These are phyloP conservation scores for Pseudofabraea citricarpa DNA, from an alignment of 2,329 filamentous ascomycete species.

Conservation along the genomic window DNA sequence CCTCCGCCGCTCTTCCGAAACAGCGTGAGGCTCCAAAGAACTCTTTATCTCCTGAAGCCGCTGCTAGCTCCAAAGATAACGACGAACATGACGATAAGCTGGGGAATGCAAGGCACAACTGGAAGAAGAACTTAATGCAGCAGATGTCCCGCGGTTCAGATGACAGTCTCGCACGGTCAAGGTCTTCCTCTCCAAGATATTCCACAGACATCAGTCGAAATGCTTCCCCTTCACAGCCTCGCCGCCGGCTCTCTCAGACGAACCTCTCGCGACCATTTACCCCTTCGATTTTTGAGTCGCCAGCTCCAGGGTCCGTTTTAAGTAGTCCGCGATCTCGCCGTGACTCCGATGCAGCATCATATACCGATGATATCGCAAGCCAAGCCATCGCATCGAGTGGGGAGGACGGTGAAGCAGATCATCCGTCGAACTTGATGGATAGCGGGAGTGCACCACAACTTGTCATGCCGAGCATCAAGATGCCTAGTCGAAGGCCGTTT, in stretches of 20 bases:
- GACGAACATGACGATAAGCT: slow-evolving; percentile 22
- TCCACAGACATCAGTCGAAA: slow-evolving; percentile 29
- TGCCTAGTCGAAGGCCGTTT: slow-evolving; percentile 85
- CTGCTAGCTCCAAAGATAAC: slow-evolving; percentile 27
- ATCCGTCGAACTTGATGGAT: slow-evolving; percentile 40
- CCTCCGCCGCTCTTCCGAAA: slow-evolving; percentile 22
- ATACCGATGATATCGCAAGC: slow-evolving; percentile 38
- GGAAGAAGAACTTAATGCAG: slow-evolving; percentile 21
- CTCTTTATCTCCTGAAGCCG: slow-evolving; percentile 27
- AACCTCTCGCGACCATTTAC: slow-evolving; percentile 40
- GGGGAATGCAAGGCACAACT: slow-evolving; percentile 20
- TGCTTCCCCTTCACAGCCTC: slow-evolving; percentile 24
- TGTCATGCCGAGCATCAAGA: slow-evolving; percentile 95
- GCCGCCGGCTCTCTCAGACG: slow-evolving; percentile 25
- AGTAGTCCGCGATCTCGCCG: slow-evolving; percentile 48
- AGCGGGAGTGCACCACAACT: slow-evolving; percentile 64
- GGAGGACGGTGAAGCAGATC: slow-evolving; percentile 36
- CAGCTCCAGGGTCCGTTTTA: slow-evolving; percentile 35
- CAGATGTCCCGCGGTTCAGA: slow-evolving; percentile 14
- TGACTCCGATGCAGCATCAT: slow-evolving; percentile 44
- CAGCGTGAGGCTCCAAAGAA: slow-evolving; percentile 31
- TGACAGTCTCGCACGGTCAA: slow-evolving; percentile 16
- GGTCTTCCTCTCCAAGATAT: slow-evolving; percentile 26
- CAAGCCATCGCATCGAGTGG: slow-evolving; percentile 28
- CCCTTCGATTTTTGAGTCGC: slow-evolving; percentile 36